Conservation (phyloP, 2,329 filamentous ascomycete genomes). For the Sporothrix inflata region DNA sequence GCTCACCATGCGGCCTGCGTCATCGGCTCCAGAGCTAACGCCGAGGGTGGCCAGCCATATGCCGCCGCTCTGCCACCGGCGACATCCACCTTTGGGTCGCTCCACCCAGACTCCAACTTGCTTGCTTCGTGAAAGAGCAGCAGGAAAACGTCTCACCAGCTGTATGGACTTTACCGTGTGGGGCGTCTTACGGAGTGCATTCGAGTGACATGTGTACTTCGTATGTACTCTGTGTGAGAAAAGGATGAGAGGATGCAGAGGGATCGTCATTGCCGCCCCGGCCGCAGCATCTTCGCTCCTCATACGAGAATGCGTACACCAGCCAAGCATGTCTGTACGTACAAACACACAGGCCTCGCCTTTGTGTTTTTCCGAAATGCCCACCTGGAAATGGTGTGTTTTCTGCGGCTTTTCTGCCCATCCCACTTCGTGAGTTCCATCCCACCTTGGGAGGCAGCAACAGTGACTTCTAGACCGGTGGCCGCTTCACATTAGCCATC, state of each 20-base stretch:
- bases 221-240: background rate
- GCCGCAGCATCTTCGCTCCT: background rate
- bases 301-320: background rate
- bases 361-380: background rate
- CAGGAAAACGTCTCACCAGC: background rate
- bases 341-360: background rate
- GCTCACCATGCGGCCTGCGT: background rate
- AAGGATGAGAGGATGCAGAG: background rate
- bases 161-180: background rate
- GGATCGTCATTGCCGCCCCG: background rate
- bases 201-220: background rate
- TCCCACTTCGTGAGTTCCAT: background rate
- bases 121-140: background rate
- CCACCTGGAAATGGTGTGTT: background rate
- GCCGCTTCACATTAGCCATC: constrained; percentile 10
- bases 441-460: background rate
- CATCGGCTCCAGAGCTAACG: constrained; percentile 12
- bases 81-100: background rate
- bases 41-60: background rate
- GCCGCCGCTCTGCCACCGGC: background rate
- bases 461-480: background rate
- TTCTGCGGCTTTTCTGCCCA: constrained; percentile 4
- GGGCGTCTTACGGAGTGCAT: background rate
- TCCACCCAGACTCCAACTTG: constrained; percentile 1
- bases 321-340: background rate